Conservation (phyloP, 495 filamentous ascomycete species). For the Emericellopsis terricola region DNA sequence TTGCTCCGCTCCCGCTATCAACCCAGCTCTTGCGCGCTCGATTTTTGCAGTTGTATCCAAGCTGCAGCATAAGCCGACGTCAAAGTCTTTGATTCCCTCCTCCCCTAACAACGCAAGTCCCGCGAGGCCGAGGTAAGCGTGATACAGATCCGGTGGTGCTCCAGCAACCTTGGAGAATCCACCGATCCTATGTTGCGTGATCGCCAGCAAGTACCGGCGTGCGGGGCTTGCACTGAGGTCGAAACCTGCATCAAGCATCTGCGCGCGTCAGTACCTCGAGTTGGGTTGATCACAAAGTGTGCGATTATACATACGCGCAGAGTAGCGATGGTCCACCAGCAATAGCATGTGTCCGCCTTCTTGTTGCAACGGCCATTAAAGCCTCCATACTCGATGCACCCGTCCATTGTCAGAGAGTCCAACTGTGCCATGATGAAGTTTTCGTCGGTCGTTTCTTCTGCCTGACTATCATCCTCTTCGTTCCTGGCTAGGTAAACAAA, state of each 20-base stretch:
- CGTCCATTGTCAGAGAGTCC: slow-evolving; percentile 10
- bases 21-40: slow-evolving; percentile 10
- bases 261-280: neutral
- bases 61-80: slow-evolving; percentile 52
- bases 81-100: slow-evolving; percentile 38
- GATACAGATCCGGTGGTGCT: slow-evolving; percentile 74
- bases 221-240: slow-evolving; percentile 42
- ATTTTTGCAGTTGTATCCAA: slow-evolving; percentile 26
- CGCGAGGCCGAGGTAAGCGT: slow-evolving; percentile 76
- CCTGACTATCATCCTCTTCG: no score
- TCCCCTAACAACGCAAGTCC: slow-evolving; percentile 51
- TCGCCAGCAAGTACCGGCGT: slow-evolving; percentile 63
- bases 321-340: slow-evolving; percentile 71
- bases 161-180: slow-evolving; percentile 78
- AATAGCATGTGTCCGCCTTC: slow-evolving; percentile 80
- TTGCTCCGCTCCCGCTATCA: slow-evolving; percentile 4
- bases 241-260: slow-evolving; percentile 46
- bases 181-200: slow-evolving; percentile 80
- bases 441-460: slow-evolving; percentile 19
- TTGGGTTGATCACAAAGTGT: slow-evolving; percentile 1
- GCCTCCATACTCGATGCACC: slow-evolving; percentile 29
- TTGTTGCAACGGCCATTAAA: slow-evolving; percentile 88
- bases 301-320: slow-evolving; percentile 19
- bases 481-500: slow-evolving; percentile 30
- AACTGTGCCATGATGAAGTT: slow-evolving; percentile 13